Evolutionary conservation across 805 yeast species (phyloP).

Genomic region (Ogataea glucozyma): DNA sequence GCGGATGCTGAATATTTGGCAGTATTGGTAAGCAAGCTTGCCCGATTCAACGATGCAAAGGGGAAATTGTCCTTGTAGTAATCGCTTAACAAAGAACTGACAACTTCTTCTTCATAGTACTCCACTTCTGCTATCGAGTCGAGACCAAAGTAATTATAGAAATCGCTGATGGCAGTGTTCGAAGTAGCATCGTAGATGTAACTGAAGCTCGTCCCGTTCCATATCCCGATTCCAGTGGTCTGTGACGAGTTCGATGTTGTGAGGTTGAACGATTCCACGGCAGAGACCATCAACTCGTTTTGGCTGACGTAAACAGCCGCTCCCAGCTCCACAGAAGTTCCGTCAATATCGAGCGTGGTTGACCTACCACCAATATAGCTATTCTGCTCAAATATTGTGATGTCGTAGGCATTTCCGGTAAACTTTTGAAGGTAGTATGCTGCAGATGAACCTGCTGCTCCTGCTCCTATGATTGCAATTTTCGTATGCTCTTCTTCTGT

Average conservation of each 20-base stretch:
- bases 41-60: constrained; percentile 30
- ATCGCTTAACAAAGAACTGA: constrained; percentile 33
- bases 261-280: constrained; percentile 40
- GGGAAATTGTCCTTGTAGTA: constrained; percentile 40
- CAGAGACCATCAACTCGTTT: constrained; percentile 40
- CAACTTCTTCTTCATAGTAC: constrained; percentile 17
- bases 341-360: constrained; percentile 37
- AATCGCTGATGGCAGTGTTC: constrained; percentile 22
- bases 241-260: constrained; percentile 16
- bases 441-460: constrained; percentile 52
- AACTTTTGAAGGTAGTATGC: constrained; percentile 46
- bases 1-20: constrained; percentile 29
- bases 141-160: constrained; percentile 35
- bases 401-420: constrained; percentile 35
- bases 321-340: constrained; percentile 42
- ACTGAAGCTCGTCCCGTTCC: constrained; percentile 38
- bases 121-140: constrained; percentile 27
- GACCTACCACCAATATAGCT: constrained; percentile 48
- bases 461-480: constrained; percentile 51
- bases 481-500: constrained; percentile 2
- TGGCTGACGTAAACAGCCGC: constrained; percentile 45
- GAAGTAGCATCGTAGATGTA: constrained; percentile 13
- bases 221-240: constrained; percentile 34
- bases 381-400: constrained; percentile 44
- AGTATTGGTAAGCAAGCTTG: constrained; percentile 23